Evolutionary conservation across 2,329 filamentous ascomycete species (phyloP).

Genomic region (Nannizziopsis arthrosporioides): DNA sequence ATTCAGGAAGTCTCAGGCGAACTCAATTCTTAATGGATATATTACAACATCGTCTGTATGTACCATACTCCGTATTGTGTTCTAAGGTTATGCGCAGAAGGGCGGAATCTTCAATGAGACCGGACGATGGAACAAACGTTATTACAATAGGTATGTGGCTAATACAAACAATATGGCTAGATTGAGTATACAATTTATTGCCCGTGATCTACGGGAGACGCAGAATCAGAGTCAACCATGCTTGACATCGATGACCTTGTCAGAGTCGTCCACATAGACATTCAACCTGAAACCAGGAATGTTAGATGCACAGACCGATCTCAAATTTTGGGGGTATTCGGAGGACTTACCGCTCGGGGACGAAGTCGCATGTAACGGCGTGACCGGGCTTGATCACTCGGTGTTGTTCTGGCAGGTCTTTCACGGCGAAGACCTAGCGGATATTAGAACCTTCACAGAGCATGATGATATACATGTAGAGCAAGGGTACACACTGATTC

Average conservation of each 20-base stretch:
- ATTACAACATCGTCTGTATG: too few species aligned
- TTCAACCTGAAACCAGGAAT: slow-evolving; percentile 28
- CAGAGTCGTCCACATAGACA: slow-evolving; percentile 34
- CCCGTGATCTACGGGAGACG: not conserved
- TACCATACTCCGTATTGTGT: too few species aligned
- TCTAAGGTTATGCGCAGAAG: too few species aligned
- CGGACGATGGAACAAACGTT: too few species aligned
- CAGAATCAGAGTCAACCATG: slow-evolving; percentile 23
- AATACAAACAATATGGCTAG: not conserved
- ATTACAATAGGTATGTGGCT: too few species aligned
- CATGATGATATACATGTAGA: not conserved
- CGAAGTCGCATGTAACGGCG: slow-evolving; percentile 32
- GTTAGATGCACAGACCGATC: slow-evolving; percentile 4
- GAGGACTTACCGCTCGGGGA: slow-evolving; percentile 30
- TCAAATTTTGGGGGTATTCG: not conserved
- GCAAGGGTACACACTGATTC: slow-evolving; percentile 12
- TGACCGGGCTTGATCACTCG: slow-evolving; percentile 33
- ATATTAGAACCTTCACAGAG: not conserved
- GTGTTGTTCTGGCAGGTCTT: slow-evolving; percentile 35
- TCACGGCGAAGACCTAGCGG: slow-evolving; percentile 34
- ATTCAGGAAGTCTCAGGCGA: too few species aligned
- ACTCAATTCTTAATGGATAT: too few species aligned
- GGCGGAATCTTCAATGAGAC: too few species aligned
- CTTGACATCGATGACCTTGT: slow-evolving; percentile 34
- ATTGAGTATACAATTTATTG: not conserved